Conservation (phyloP, 192 early-diverging fungal genomes). For the Coemansia sp. region DNA sequence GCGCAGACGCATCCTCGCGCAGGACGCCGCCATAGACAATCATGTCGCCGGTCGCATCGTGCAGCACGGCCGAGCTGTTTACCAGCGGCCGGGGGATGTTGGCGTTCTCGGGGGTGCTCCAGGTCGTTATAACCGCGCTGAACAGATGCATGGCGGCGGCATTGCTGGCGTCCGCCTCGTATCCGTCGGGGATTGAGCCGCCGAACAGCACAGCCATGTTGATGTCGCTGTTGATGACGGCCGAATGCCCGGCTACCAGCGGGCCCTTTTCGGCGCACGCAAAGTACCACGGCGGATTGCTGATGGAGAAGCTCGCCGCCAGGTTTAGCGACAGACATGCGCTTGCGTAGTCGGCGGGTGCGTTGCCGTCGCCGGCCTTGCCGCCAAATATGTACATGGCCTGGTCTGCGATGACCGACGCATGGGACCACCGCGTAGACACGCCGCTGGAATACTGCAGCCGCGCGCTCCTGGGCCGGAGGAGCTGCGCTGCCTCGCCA, state of each 20-base stretch:
- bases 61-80: slow-evolving; percentile 30
- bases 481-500: background rate
- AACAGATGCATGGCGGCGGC: slow-evolving; percentile 28
- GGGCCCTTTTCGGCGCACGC: slow-evolving; percentile 26
- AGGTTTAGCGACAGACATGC: slow-evolving; percentile 39
- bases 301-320: slow-evolving; percentile 20
- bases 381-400: slow-evolving; percentile 51
- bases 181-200: slow-evolving; percentile 26
- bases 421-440: slow-evolving; percentile 32
- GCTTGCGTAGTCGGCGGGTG: slow-evolving; percentile 23
- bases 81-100: slow-evolving; percentile 25
- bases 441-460: slow-evolving; percentile 19
- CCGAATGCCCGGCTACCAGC: slow-evolving; percentile 36
- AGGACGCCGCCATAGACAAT: slow-evolving; percentile 34
- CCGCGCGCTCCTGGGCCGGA: slow-evolving; percentile 2
- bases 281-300: slow-evolving; percentile 22
- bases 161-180: background rate
- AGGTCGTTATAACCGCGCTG: slow-evolving; percentile 46
- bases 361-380: slow-evolving; percentile 19
- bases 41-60: slow-evolving; percentile 42
- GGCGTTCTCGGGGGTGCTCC: slow-evolving; percentile 26
- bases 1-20: background rate
- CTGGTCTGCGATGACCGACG: slow-evolving; percentile 45
- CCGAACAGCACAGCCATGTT: slow-evolving; percentile 49
- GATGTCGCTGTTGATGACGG: slow-evolving; percentile 26